These are phyloP conservation scores for Alternaria burnsii DNA, from an alignment of 2,329 filamentous ascomycete species.

Conservation along the genomic window DNA sequence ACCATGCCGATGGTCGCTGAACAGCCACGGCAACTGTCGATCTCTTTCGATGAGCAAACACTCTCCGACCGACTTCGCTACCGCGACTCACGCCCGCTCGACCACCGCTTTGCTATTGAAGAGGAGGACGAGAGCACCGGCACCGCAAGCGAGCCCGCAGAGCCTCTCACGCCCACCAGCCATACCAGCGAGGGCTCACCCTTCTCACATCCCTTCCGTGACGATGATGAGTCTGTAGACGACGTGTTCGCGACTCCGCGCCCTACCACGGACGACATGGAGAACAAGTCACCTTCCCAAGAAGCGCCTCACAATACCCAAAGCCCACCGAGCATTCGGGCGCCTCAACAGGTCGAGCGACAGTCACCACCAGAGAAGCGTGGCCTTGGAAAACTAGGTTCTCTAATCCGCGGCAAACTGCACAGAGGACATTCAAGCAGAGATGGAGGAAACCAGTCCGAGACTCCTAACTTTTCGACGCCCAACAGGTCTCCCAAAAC, in stretches of 20 bases:
- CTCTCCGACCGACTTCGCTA: constrained; percentile 32
- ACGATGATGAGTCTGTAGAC: constrained; percentile 39
- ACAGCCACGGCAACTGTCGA: constrained; percentile 27
- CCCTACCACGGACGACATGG: constrained; percentile 14
- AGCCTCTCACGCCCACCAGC: constrained; percentile 51
- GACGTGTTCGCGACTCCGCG: constrained; percentile 29
- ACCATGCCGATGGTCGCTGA: constrained; percentile 38
- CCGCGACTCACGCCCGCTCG: constrained; percentile 39
- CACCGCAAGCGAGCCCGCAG: constrained; percentile 50
- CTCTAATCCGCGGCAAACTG: constrained; percentile 43
- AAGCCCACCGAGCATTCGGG: constrained; percentile 1
- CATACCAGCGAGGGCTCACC: constrained; percentile 43
- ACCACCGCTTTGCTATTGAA: constrained; percentile 43
- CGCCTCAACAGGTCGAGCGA: constrained; percentile 14
- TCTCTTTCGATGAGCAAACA: constrained; percentile 30
- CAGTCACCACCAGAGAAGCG: constrained; percentile 35
- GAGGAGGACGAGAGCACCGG: constrained; percentile 52
- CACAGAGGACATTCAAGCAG: constrained; percentile 16
- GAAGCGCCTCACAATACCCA: constrained; percentile 2
- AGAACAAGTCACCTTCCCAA: constrained; percentile 13
- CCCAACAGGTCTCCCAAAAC: constrained; percentile 12
- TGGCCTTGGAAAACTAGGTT: constrained; percentile 43
- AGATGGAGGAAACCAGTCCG: constrained; percentile 12
- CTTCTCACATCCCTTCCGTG: constrained; percentile 41
- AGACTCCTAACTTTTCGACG: constrained; percentile 4